Evolutionary conservation across 129 eudicot species (phyloP).

Genomic region (Glebionis coronaria): DNA sequence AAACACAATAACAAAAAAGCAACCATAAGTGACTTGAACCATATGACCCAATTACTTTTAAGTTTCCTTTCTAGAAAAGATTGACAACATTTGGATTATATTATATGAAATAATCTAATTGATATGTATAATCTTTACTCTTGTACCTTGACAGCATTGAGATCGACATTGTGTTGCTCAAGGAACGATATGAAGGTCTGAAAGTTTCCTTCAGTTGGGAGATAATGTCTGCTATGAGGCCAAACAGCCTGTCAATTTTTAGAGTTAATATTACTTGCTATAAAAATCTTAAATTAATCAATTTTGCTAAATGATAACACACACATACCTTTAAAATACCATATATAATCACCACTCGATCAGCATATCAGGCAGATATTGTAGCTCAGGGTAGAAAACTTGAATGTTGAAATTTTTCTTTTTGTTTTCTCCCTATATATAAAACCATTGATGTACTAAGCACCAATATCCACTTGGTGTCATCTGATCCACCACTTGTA

Average conservation of each 20-base stretch:
- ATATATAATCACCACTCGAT: too few relatives aligned
- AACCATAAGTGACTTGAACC: too few relatives aligned
- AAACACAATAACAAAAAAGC: too few relatives aligned
- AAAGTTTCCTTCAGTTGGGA: slow-evolving; percentile 88
- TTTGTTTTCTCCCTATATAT: slow-evolving; percentile 68
- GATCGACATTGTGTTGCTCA: too few relatives aligned
- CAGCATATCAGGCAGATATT: slow-evolving; percentile 49
- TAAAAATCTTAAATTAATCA: slow-evolving; percentile 7
- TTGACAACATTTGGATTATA: too few relatives aligned
- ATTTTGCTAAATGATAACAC: too few relatives aligned
- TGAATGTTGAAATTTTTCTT: slow-evolving; percentile 89
- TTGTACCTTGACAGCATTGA: too few relatives aligned
- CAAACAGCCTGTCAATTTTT: slow-evolving; percentile 67
- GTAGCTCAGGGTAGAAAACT: slow-evolving; percentile 97
- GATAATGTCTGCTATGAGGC: slow-evolving; percentile 99
- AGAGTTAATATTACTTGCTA: slow-evolving; percentile 2
- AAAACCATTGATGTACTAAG: slow-evolving; percentile 62
- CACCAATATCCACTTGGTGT: slow-evolving; percentile 87
- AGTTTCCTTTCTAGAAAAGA: too few relatives aligned
- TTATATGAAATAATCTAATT: too few relatives aligned
- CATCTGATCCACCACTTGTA: slow-evolving; percentile 53
- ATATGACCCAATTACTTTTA: too few relatives aligned
- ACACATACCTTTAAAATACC: too few relatives aligned
- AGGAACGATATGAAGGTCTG: slow-evolving; percentile 64
- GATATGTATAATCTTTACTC: too few relatives aligned